phyloP scores from a whole-genome alignment of 306 rosid genomes.

The Astragalus glycyphyllos region DNA sequence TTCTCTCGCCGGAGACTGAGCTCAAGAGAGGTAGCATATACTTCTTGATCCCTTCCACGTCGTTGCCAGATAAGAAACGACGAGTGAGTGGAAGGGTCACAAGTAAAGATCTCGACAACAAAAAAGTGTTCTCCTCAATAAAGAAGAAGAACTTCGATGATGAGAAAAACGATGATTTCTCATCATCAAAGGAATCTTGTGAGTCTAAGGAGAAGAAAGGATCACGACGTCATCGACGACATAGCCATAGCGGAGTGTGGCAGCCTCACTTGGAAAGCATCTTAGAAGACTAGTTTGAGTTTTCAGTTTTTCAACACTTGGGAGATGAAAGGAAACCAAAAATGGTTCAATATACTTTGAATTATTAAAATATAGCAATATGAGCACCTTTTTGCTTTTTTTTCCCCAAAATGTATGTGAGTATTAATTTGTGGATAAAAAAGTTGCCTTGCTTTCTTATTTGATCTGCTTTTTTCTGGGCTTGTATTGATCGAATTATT shows the following conservation, averaged over 20 bases:
- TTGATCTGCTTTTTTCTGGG: constrained; percentile 15
- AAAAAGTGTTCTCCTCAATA: constrained; percentile 43
- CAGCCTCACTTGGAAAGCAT: constrained; percentile 76
- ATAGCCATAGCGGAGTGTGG: constrained; percentile 54
- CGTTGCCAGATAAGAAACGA: constrained; percentile 64
- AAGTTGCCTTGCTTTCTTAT: constrained; percentile 13
- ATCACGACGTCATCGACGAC: constrained; percentile 67
- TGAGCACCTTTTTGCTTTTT: neutral
- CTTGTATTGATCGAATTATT: constrained; percentile 27
- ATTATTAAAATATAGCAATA: constrained; percentile 37
- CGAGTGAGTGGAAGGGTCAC: neutral
- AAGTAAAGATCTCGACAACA: neutral
- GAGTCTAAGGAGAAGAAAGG: constrained; percentile 59
- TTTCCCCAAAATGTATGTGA: constrained; percentile 33
- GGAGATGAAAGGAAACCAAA: constrained; percentile 34
- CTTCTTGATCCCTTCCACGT: constrained; percentile 78
- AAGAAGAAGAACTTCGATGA: constrained; percentile 40
- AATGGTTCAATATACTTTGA: constrained; percentile 44
- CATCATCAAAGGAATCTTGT: constrained; percentile 7
- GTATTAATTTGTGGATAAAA: constrained; percentile 63
- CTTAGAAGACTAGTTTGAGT: constrained; percentile 55
- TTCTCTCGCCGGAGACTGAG: constrained; percentile 81
- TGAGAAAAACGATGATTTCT: neutral
- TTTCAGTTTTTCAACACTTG: neutral
- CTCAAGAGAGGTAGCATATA: constrained; percentile 90